These are phyloP conservation scores for Penicillium paradoxum DNA, from an alignment of 495 filamentous ascomycete genomes.

Conservation along the genomic window DNA sequence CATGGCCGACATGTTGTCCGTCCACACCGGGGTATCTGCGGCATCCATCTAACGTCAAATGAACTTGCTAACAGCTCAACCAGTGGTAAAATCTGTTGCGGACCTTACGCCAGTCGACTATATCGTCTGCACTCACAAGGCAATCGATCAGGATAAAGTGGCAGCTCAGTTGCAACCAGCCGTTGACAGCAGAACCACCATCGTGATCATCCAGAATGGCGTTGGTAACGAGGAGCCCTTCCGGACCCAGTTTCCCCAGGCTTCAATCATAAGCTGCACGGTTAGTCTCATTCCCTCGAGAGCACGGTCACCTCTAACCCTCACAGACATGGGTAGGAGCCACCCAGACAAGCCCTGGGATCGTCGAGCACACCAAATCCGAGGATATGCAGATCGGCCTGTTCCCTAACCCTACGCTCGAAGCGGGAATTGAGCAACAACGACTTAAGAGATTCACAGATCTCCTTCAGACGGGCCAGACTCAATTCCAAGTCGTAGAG, in stretches of 20 bases:
- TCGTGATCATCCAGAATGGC: conserved; percentile 68
- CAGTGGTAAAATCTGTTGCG: conserved; percentile 40
- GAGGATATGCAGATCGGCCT: conserved; percentile 46
- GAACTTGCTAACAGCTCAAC: neutral
- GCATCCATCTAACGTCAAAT: neutral
- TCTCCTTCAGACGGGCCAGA: conserved; percentile 35
- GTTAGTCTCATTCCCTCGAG: conserved; percentile 12
- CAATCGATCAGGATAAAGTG: conserved; percentile 39
- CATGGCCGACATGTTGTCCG: conserved; percentile 43
- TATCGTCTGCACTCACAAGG: conserved; percentile 49
- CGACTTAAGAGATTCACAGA: conserved; percentile 36
- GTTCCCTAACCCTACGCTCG: conserved; percentile 34
- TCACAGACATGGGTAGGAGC: conserved; percentile 49
- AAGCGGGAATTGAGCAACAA: conserved; percentile 16
- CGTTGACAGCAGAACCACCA: conserved; percentile 30
- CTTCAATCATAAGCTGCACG: conserved; percentile 56
- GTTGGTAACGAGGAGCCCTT: conserved; percentile 64
- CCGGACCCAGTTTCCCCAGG: conserved; percentile 48
- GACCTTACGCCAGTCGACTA: conserved; percentile 37
- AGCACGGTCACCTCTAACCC: neutral
- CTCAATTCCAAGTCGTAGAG: conserved; percentile 33
- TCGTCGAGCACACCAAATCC: conserved; percentile 40
- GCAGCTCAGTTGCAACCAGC: conserved; percentile 35
- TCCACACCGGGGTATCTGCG: conserved; percentile 33
- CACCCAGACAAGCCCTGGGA: conserved; percentile 40